Base-by-base conservation (phyloP, 2,329 filamentous ascomycete genomes). In the Pseudogymnoascus sp. region DNA sequence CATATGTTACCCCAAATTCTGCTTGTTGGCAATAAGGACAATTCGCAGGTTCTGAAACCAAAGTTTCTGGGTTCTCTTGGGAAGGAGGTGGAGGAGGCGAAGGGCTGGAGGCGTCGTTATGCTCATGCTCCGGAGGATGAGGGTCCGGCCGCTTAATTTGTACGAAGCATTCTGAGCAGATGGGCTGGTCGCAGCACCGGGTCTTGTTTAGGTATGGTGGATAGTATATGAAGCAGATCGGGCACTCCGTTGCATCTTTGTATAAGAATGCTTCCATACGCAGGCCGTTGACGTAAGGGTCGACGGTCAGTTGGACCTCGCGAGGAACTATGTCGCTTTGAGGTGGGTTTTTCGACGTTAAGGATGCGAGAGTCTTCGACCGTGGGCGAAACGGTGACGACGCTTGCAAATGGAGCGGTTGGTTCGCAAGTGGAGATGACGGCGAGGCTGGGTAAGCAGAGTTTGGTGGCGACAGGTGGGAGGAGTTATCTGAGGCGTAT, bases 141-240 rank as follows among this genome's bases (percentile, higher is more conserved):
- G 92, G 93, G 67, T 99, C 93, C 3, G 92, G 87, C 44, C 95
- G 86, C 74, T 97, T 97, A 74, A 99, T 99, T 75, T 99, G 95
- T 3, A 99, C 95, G 71, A 99, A 99, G 75, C 95, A 99, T 77
- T 99, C 95, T 44, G 93, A 97, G 77, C 95, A 99, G 66, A 99
- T 97, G 5, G 90, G 82, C 74, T 99, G 95, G 70, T 96, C 92
- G 75, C 95, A 99, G 74, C 95, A 99, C 68, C 95, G 83, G 0
- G 95, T 99, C 68, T 87, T 89, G 76, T 99, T 99, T 31, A 99
- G 81, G 72, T 96, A 96, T 3, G 92, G 92, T 0, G 95, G 95
- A 69, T 97, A 99, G 70, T 92, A 96, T 62, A 97, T 80, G 74
- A 97, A 96, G 78, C 95, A 99, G 66, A 99, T 96, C 4, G 95